Evolutionary conservation across 2,329 filamentous ascomycete species (phyloP).

Genomic region (Tolypocladium sp.): DNA sequence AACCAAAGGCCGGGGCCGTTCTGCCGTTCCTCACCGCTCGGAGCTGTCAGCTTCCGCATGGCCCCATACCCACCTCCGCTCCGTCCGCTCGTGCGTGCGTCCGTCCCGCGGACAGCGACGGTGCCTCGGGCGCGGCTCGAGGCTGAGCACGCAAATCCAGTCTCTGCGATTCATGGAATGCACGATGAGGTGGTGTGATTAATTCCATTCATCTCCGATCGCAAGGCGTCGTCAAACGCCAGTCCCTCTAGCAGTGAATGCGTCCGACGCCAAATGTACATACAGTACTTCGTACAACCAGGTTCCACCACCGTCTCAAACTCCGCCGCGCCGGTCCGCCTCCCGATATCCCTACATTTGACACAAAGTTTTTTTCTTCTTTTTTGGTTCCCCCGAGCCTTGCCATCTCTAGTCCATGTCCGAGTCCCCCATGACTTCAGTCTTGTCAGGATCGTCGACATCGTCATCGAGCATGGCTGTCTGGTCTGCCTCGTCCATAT

Average conservation of each 20-base stretch:
- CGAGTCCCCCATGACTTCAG: slow-evolving; percentile 27
- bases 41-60: slow-evolving; percentile 13
- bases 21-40: slow-evolving; percentile 20
- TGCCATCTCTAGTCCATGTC: slow-evolving; percentile 17
- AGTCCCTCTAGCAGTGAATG: not conserved
- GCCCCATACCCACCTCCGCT: slow-evolving; percentile 7
- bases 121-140: not conserved
- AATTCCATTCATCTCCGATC: not conserved
- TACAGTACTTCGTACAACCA: not conserved
- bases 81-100: not conserved
- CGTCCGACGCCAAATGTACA: not conserved
- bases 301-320: not conserved
- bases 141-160: not conserved
- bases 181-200: not conserved
- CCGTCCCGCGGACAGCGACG: not conserved
- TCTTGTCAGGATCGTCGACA: slow-evolving; percentile 31
- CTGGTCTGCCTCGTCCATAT: slow-evolving; percentile 39
- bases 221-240: not conserved
- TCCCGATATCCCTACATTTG: not conserved
- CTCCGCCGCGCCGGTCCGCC: not conserved
- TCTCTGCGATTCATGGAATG: no score
- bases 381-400: not conserved
- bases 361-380: not conserved
- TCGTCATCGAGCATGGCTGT: slow-evolving; percentile 29
- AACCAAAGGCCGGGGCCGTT: not conserved